Percentiles rank a stretch among this genome's conserved stretches.
Evolutionary conservation across 2,329 filamentous ascomycete genomes (phyloP).

Genomic region (Monilinia fructigena): DNA sequence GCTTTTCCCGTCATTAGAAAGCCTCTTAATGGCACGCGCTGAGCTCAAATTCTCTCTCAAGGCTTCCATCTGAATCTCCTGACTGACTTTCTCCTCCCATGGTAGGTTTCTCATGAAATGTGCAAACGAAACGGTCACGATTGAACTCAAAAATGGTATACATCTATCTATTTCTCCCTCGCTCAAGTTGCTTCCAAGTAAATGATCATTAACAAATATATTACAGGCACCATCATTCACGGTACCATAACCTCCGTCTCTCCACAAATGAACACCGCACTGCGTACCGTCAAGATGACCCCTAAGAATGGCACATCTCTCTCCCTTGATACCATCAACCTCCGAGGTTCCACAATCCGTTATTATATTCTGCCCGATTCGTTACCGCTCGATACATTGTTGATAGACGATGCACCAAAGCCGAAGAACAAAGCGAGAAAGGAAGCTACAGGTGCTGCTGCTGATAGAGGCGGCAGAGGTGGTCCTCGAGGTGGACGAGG

Average conservation of each 20-base stretch:
- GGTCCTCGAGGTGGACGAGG: slow-evolving; percentile 48
- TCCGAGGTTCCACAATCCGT: slow-evolving; percentile 92
- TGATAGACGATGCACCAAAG: slow-evolving; percentile 96
- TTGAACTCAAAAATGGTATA: slow-evolving; percentile 96
- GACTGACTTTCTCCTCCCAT: slow-evolving; percentile 36
- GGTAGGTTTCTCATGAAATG: slow-evolving; percentile 98
- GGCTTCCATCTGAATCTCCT: slow-evolving; percentile 42
- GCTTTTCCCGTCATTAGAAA: slow-evolving; percentile 40
- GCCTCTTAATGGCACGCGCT: slow-evolving; percentile 43
- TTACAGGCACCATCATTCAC: slow-evolving; percentile 83
- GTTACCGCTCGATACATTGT: slow-evolving; percentile 87
- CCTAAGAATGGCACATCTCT: slow-evolving; percentile 83
- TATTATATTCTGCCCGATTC: slow-evolving; percentile 97
- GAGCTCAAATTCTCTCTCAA: slow-evolving; percentile 46
- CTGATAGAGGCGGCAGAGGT: slow-evolving; percentile 47
- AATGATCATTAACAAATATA: slow-evolving; percentile 12
- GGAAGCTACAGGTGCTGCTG: slow-evolving; percentile 62
- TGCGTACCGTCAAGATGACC: slow-evolving; percentile 97
- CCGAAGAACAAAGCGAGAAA: slow-evolving; percentile 99
- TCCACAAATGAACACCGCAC: slow-evolving; percentile 96
- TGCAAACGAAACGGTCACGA: slow-evolving; percentile 95
- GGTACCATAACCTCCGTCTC: slow-evolving; percentile 96
- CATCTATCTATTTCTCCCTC: slow-evolving; percentile 19
- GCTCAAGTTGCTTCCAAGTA: background rate
- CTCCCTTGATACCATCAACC: slow-evolving; percentile 90